Conservation (phyloP, 2,329 filamentous ascomycete genomes). For the Aspergillus udagawae region DNA sequence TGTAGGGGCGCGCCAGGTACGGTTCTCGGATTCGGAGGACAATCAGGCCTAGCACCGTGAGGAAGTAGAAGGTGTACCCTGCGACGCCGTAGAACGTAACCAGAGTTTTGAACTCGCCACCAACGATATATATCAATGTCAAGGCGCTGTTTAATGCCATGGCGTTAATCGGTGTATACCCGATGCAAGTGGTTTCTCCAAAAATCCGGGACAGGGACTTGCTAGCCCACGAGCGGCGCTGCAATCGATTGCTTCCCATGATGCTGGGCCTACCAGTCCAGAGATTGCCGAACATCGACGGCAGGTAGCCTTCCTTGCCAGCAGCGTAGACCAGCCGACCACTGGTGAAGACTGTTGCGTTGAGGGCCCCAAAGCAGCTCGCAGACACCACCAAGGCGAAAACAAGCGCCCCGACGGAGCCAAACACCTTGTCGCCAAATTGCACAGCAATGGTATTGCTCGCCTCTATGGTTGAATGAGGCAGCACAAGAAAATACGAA, state of each 20-base stretch:
- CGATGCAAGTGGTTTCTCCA: constrained; percentile 74
- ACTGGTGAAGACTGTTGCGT: constrained; percentile 89
- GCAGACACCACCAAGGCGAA: constrained; percentile 86
- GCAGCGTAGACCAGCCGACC: constrained; percentile 90
- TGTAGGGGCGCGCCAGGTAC: constrained; percentile 81
- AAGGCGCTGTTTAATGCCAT: constrained; percentile 75
- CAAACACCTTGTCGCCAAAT: constrained; percentile 88
- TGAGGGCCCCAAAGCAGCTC: constrained; percentile 90
- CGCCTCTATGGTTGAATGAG: constrained; percentile 71
- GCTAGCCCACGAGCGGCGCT: constrained; percentile 51
- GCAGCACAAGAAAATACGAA: constrained; percentile 90
- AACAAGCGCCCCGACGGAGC: constrained; percentile 72
- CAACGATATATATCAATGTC: constrained; percentile 71
- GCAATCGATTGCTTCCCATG: constrained; percentile 32
- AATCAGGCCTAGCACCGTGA: constrained; percentile 90
- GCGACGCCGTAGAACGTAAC: constrained; percentile 97
- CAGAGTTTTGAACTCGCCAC: constrained; percentile 87
- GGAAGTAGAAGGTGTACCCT: constrained; percentile 95
- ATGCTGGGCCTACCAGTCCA: constrained; percentile 54
- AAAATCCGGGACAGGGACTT: constrained; percentile 60
- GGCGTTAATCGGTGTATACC: constrained; percentile 91
- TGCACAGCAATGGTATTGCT: constrained; percentile 95
- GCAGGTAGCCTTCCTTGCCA: constrained; percentile 92
- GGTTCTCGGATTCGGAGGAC: constrained; percentile 85
- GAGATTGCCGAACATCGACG: constrained; percentile 74